phyloP scores from a whole-genome alignment of 192 early-diverging fungal species.

The Haplosporangium gracile region DNA sequence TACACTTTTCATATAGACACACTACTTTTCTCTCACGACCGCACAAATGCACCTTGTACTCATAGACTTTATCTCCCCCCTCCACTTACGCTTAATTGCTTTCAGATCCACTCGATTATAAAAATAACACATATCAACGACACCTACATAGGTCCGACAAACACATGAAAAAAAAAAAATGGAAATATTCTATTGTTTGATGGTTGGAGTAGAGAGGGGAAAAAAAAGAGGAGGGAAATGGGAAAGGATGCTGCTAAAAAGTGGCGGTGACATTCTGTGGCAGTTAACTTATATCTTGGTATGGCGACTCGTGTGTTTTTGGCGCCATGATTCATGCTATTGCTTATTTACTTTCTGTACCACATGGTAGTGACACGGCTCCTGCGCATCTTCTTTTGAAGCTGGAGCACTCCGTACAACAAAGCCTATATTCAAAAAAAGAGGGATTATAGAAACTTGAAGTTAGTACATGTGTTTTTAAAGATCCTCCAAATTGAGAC shows the following conservation, averaged over 20 bases:
- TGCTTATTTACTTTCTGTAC: conserved; percentile 78
- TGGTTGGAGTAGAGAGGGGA: neutral
- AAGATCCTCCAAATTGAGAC: neutral
- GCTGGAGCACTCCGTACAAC: conserved; percentile 95
- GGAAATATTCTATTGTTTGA: neutral
- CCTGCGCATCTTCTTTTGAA: conserved; percentile 99
- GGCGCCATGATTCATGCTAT: neutral
- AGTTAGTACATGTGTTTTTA: no score
- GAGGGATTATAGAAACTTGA: neutral
- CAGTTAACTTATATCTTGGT: neutral
- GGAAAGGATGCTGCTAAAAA: neutral
- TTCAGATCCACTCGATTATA: neutral
- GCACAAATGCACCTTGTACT: neutral
- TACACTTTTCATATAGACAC: neutral
- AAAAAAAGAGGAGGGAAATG: neutral
- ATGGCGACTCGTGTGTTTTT: neutral
- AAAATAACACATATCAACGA: neutral
- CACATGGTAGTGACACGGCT: conserved; percentile 78
- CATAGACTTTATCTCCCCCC: neutral
- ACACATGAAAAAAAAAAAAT: neutral
- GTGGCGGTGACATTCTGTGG: neutral
- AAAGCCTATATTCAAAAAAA: conserved; percentile 65
- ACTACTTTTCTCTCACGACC: neutral
- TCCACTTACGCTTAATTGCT: neutral
- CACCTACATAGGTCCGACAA: neutral